These are phyloP conservation scores for Aspergillus heteromorphus DNA, from an alignment of 495 filamentous ascomycete species.

Conservation along the genomic window DNA sequence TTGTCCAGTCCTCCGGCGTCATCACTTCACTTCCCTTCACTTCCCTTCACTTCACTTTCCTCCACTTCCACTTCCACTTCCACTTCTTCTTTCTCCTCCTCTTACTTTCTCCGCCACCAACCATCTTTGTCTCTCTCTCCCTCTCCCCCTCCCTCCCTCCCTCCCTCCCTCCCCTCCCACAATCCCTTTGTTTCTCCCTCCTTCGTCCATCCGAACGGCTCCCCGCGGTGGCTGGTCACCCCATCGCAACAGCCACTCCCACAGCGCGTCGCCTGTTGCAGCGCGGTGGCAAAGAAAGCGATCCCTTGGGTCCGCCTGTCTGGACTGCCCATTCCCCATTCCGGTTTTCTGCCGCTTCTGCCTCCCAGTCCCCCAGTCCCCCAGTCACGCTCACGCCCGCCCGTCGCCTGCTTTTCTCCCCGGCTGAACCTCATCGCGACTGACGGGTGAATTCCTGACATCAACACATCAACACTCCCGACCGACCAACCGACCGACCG, in stretches of 20 bases:
- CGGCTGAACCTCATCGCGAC: neutral
- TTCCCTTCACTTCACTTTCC: constrained; percentile 6
- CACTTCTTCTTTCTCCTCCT: neutral
- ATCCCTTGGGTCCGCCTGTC: constrained; percentile 34
- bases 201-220: constrained; percentile 4
- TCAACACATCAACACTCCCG: neutral
- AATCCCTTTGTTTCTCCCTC: neutral
- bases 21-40: constrained; percentile 1
- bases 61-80: neutral
- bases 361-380: too few relatives aligned
- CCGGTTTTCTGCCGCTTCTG: constrained; percentile 19
- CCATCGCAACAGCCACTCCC: constrained; percentile 8
- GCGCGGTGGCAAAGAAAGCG: constrained; percentile 33
- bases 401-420: constrained; percentile 10
- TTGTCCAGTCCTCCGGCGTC: neutral
- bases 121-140: constrained; percentile 2
- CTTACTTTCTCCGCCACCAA: neutral
- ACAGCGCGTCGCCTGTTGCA: constrained; percentile 14
- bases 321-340: constrained; percentile 9
- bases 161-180: neutral
- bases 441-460: neutral
- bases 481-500: too few relatives aligned
- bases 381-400: constrained; percentile 14
- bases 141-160: neutral
- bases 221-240: constrained; percentile 20